phyloP scores from a whole-genome alignment of 83 land plant species.

The Picea mariana region DNA sequence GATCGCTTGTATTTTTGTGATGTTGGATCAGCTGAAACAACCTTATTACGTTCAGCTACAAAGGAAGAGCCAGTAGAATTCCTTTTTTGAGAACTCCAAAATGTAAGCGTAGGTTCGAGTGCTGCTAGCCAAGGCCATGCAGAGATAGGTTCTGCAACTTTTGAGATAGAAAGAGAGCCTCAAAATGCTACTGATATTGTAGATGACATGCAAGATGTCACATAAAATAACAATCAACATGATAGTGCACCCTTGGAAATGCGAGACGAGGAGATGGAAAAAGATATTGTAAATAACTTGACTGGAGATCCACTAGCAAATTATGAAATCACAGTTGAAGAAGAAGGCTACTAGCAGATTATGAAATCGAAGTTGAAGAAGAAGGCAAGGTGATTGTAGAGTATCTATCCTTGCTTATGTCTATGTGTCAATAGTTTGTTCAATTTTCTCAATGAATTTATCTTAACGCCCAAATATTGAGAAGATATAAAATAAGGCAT shows the following conservation, averaged over 20 bases:
- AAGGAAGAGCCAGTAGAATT: slow-evolving; percentile 7
- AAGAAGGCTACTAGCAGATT: slow-evolving; percentile 52
- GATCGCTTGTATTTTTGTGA: too few relatives aligned
- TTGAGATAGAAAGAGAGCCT: background rate
- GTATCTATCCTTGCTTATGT: slow-evolving; percentile 58
- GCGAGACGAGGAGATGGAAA: too few relatives aligned
- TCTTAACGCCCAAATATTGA: too few relatives aligned
- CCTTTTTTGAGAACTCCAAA: background rate
- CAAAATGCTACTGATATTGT: background rate
- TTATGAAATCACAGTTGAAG: slow-evolving; percentile 81
- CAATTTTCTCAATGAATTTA: too few relatives aligned
- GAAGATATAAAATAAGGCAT: too few relatives aligned
- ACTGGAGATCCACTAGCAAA: slow-evolving; percentile 70
- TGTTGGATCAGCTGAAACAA: slow-evolving; percentile 8
- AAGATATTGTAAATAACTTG: too few relatives aligned
- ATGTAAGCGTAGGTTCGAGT: background rate
- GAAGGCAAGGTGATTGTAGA: slow-evolving; percentile 66
- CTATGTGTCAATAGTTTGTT: slow-evolving; percentile 3
- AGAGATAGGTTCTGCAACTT: background rate
- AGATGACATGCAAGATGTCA: background rate
- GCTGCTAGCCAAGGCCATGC: background rate
- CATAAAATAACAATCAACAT: slow-evolving; percentile 16
- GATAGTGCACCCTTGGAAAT: too few relatives aligned
- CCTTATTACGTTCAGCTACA: background rate
- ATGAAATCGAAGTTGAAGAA: too few relatives aligned